Percentiles rank a stretch among this genome's conserved stretches.
phyloP scores from a whole-genome alignment of 2,329 filamentous ascomycete genomes.

The Bisporella sp. region DNA sequence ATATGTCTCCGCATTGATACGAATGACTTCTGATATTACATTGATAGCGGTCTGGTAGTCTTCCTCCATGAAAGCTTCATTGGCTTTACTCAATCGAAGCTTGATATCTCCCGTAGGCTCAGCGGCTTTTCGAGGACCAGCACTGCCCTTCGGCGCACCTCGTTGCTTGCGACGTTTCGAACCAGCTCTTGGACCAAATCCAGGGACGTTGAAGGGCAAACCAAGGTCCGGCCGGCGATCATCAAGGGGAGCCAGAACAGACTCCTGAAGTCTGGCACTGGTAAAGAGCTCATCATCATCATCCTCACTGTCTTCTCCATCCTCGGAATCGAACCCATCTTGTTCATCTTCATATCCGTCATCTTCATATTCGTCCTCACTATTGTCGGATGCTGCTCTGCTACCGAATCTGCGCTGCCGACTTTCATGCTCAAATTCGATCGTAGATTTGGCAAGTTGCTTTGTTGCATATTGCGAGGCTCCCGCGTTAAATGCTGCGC shows the following conservation, averaged over 20 bases:
- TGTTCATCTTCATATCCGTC: too few relatives aligned
- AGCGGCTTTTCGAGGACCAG: slow-evolving; percentile 44
- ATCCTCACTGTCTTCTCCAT: too few relatives aligned
- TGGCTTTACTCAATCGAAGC: slow-evolving; percentile 57
- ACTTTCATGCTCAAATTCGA: too few relatives aligned
- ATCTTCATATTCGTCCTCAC: too few relatives aligned
- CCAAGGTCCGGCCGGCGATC: neutral
- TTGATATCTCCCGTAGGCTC: slow-evolving; percentile 69
- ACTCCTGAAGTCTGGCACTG: neutral
- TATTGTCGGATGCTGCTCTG: too few relatives aligned
- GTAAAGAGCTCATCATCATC: neutral
- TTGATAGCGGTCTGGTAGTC: slow-evolving; percentile 54
- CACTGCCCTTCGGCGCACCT: neutral
- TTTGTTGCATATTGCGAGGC: too few relatives aligned
- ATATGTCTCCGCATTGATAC: slow-evolving; percentile 61
- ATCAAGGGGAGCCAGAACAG: neutral
- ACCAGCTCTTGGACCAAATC: neutral
- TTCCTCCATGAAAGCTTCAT: slow-evolving; percentile 56
- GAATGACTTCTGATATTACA: slow-evolving; percentile 55
- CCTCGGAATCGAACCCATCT: too few relatives aligned
- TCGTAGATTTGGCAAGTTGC: too few relatives aligned
- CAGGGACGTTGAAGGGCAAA: neutral
- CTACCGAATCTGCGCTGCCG: too few relatives aligned
- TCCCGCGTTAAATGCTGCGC: too few relatives aligned
- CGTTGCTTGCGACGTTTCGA: neutral